Percentiles rank a stretch among this genome's conserved stretches.
Evolutionary conservation across 2,329 filamentous ascomycete species (phyloP).

Genomic region (Fusarium sp.): DNA sequence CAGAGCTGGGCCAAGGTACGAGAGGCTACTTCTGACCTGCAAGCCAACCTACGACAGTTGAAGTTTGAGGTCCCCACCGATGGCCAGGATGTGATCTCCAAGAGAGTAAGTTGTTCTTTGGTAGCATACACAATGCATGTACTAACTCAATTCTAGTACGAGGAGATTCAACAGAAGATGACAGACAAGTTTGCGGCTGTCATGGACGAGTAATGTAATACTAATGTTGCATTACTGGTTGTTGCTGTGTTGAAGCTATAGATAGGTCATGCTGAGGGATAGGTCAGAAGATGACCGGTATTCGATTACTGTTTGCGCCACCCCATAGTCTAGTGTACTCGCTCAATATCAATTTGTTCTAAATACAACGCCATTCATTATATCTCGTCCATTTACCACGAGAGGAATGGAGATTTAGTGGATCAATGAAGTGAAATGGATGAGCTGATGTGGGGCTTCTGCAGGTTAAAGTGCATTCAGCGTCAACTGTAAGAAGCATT

Average conservation of each 20-base stretch:
- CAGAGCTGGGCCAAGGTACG: constrained; percentile 93
- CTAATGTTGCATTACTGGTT: constrained; percentile 33
- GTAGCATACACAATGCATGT: neutral
- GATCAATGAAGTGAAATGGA: constrained; percentile 16
- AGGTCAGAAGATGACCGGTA: constrained; percentile 38
- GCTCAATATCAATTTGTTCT: constrained; percentile 41
- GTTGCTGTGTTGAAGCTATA: constrained; percentile 43
- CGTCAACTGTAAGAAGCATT: constrained; percentile 7
- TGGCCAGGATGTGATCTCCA: constrained; percentile 79
- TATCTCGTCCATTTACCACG: neutral
- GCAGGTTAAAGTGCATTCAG: constrained; percentile 9
- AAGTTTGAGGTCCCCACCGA: constrained; percentile 96
- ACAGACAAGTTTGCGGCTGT: constrained; percentile 97
- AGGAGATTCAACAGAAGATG: constrained; percentile 90
- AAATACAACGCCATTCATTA: constrained; percentile 2
- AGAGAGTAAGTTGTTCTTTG: constrained; percentile 74
- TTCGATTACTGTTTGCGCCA: constrained; percentile 41
- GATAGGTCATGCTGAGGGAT: constrained; percentile 39
- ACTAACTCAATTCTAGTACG: constrained; percentile 74
- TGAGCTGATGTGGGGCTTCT: constrained; percentile 34
- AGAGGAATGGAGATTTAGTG: constrained; percentile 1
- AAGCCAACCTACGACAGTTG: constrained; percentile 85
- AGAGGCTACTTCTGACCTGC: constrained; percentile 88
- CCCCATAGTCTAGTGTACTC: constrained; percentile 44
- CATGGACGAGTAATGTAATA: constrained; percentile 80